These are phyloP conservation scores for Termitomyces titanicus DNA, from an alignment of 768 basidiomycete species.

Conservation along the genomic window DNA sequence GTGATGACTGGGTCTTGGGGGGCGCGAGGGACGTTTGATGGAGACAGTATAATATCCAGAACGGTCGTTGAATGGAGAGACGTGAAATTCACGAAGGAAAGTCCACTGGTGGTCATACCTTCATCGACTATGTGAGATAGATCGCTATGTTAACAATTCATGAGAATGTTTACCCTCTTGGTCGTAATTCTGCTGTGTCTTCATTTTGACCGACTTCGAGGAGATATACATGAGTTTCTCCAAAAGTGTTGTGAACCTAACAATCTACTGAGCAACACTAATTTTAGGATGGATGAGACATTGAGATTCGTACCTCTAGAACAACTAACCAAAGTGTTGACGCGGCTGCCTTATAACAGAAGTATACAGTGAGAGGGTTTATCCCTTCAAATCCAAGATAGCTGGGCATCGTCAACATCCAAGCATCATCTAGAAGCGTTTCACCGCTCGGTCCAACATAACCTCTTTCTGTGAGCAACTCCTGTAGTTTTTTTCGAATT, in stretches of 20 bases:
- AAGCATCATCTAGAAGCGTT: conserved; percentile 43
- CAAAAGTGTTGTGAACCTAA: conserved; percentile 73
- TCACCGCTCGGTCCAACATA: background rate
- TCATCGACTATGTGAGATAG: background rate
- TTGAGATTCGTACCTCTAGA: background rate
- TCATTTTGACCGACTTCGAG: conserved; percentile 44
- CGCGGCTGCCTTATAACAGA: conserved; percentile 41
- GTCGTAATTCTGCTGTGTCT: conserved; percentile 25
- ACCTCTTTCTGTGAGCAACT: background rate
- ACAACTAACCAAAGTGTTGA: background rate
- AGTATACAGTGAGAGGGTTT: conserved; percentile 70
- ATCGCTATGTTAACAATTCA: background rate
- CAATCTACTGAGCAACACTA: background rate
- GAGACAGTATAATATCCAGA: conserved; percentile 61
- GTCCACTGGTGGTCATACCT: conserved; percentile 66
- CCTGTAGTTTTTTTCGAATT: background rate
- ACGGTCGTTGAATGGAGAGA: conserved; percentile 75
- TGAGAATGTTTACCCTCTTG: conserved; percentile 2
- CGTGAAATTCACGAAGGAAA: conserved; percentile 65
- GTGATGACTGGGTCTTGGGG: conserved; percentile 21
- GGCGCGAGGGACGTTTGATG: conserved; percentile 41
- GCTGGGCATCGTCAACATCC: conserved; percentile 76
- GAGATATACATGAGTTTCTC: conserved; percentile 61
- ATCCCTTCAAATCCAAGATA: conserved; percentile 65
- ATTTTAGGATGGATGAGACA: background rate